Evolutionary conservation across 202 grass and related monocot genomes (phyloP), one percentile per base, ranked within the genome.

Genomic region (Schoenoplectus triqueter): DNA sequence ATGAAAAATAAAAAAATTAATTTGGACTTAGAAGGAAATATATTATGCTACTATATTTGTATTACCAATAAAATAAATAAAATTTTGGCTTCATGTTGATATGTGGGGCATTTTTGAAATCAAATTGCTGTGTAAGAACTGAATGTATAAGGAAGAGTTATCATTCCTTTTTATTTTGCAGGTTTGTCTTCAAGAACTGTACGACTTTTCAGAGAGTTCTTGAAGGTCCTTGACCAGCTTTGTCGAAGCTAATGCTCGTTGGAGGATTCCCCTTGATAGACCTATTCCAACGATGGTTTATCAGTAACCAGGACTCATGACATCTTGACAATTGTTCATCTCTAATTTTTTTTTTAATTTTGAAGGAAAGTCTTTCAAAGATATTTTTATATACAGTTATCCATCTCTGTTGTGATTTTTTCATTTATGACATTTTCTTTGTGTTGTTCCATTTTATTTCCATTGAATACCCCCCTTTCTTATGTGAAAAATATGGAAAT

Each of bases 211-310:
- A 51, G 86, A 89, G 82, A 94, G 67, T 85, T 94, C 93, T 85
- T 93, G 91, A 50, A 99, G 89, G 86, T 86, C 86, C 87, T 60
- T 94, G 68, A 90, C 89, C 69, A 87, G 80, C 63, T 90, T 84
- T 84, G 87, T 92, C 47, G 93, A 90, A 80, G 90, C 90, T 71
- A 88, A 89, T 80, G 90, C 93, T 84, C 91, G 93, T 61, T 90
- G 96, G 92, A 96, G 96, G 83, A 90, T 95, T 85, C 91, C 93
- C 31, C 83, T 92, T 73, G 93, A 99, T 85, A 92, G 87, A 88
- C 90, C 93, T 88, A 89, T 87, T 39, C 96, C 90, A 31, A 99
- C 93, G 70, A 86, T 94, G 65, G 96, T 99, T 88, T 91, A 99
- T 87, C 96, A 99, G 87, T 96, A 96, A 66, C 93, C 96, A 75